Base-by-base conservation (phyloP, 2,329 filamentous ascomycete species). In the Fusarium coicis region DNA sequence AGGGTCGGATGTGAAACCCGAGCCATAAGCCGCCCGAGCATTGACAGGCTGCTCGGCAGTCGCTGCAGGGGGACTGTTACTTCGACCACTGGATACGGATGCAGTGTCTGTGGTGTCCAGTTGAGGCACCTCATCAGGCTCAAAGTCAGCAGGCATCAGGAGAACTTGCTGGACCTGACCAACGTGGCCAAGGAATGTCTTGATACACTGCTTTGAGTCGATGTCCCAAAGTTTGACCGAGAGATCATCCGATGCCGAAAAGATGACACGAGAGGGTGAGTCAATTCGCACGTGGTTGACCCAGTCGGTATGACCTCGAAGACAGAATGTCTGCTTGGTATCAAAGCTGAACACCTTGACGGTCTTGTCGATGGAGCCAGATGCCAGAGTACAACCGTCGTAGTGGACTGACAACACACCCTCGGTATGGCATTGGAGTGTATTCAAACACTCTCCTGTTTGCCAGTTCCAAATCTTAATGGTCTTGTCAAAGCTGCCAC, bases 391-490 rank as follows among this genome's bases (percentile, higher is more conserved):
- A 63, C 93, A 93, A 26, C 90, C 91, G 68, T 95, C 94, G 80
- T 97, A 97, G 82, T 98, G 93, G 14, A 98, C 88, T 28, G 92
- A 92, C 72, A 98, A 92, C 32, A 99, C 93, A 18, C 95, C 95
- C 40, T 91, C 92, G 23, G 87, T 90, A 79, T 98, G 96, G 28
- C 92, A 93, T 18, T 89, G 88, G 61, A 97, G 91, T 0, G 93
- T 97, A 54, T 92, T 93, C 63, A 98, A 88, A 76, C 94, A 95
- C 76, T 94, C 90, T 52, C 96, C 96, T 0, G 94, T 98, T 70
- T 93, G 90, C 95, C 95, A 98, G 79, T 99, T 97, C 96, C 96
- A 99, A 39, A 99, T 91, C 80, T 93, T 95, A 77, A 99, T 89
- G 9, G 92, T 97, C 54, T 90, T 89, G 81, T 98, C 96, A 63